A percentile compares a stretch with the other conserved stretches of the same genome.
These are phyloP conservation scores for Danielia oregonensis DNA, from an alignment of 805 yeast genomes.

Conservation along the genomic window DNA sequence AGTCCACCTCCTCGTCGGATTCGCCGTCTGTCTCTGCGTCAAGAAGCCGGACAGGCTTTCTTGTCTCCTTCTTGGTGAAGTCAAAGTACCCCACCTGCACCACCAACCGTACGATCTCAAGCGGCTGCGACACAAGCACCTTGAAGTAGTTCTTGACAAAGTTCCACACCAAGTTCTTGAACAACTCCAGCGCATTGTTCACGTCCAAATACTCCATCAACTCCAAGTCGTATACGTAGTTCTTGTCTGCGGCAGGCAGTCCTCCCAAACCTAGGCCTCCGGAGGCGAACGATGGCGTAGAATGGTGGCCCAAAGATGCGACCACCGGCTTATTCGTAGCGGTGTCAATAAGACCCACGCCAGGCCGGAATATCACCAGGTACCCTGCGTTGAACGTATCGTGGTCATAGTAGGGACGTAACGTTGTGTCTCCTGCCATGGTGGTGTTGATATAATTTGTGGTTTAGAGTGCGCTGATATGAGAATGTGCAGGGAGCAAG, in stretches of 20 bases:
- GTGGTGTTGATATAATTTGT: slow-evolving; percentile 1
- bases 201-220: slow-evolving; percentile 63
- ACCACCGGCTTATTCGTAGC: slow-evolving; percentile 34
- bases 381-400: slow-evolving; percentile 64
- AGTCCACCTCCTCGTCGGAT: slow-evolving; percentile 27
- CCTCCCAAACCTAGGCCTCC: slow-evolving; percentile 10
- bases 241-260: slow-evolving; percentile 26
- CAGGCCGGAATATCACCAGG: slow-evolving; percentile 56
- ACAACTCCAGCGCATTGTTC: slow-evolving; percentile 52
- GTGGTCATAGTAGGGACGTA: slow-evolving; percentile 72
- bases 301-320: slow-evolving; percentile 20
- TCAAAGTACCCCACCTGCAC: slow-evolving; percentile 75
- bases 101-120: slow-evolving; percentile 75
- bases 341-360: slow-evolving; percentile 56
- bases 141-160: slow-evolving; percentile 67
- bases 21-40: background rate
- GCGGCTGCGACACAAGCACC: slow-evolving; percentile 76
- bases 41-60: background rate
- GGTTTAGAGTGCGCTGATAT: background rate
- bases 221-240: slow-evolving; percentile 55
- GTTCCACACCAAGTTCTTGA: slow-evolving; percentile 55
- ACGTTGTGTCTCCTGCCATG: slow-evolving; percentile 19
- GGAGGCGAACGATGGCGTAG: slow-evolving; percentile 6
- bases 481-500: background rate
- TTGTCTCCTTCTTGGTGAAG: slow-evolving; percentile 7